Base-by-base conservation (phyloP, 257 asterid species). In the Lantana camara region DNA sequence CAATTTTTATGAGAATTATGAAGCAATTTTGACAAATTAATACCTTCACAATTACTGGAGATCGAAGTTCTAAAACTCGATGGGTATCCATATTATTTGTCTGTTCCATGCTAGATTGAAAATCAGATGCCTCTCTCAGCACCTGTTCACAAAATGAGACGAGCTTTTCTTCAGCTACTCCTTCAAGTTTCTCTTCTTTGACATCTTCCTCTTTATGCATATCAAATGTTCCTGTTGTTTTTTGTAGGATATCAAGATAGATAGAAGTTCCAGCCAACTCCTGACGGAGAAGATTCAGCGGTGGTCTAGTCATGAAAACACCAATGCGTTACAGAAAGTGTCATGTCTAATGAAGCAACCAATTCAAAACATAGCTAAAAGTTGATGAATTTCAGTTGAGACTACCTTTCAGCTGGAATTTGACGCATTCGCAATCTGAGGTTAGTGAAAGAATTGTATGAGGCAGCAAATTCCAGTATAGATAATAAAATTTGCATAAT, bases 251-350 rank as follows among this genome's bases (percentile, higher is more conserved):
- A 79, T 90, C 95, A 64, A 94, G 78, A 76, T 94, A 94, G 79
- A 94, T 83, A 80, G 88, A 81, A 4, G 99, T 88, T 70, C 95
- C 99, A 70, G 95, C 86, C 71, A 94, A 74, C 77, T 94, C 99
- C 76, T 94, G 99, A 56, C 99, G 99, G 52, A 94, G 96, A 86
- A 94, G 99, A 81, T 94, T 94, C 74, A 82, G 77, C 3, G 97
- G 95, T 60, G 91, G 96, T 83, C 99, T 94, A 81, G 61, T 52
- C 77, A 78, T 66, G 56, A 72, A 56, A 67, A 69, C 54, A 5
- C 8, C 13, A 53, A 46, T 7, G 29, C 27, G 46, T 75, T 53
- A 69, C 17, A 56, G 22, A 51, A 57, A 49, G 20, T n/a, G 38
- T 27, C 21, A 34, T 12, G 35, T 41, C 64, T 45, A 60, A 38